Base-by-base conservation (phyloP, 805 yeast species). In the Metschnikowia cubensis region DNA sequence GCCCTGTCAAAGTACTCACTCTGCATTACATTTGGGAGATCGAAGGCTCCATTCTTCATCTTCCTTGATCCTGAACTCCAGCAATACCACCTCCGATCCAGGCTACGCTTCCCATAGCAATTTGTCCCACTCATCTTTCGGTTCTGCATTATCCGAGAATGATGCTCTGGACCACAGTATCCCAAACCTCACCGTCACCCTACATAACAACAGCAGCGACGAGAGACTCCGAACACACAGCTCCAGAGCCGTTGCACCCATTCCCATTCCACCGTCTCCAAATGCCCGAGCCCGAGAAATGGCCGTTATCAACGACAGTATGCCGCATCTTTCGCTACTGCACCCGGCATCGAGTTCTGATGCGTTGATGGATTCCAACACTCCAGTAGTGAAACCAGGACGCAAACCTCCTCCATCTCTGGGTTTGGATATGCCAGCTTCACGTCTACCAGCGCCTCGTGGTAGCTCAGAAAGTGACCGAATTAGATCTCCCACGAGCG, bases 231-330 rank as follows among this genome's bases (percentile, higher is more conserved):
- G 39, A 22, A 17, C 14, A 4, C 17, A 21, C 13, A 17, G 18
- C n/a, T 34, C 38, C 14, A 35, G 22, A 6, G 22, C 31, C 15
- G 41, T 49, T 2, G 58, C 67, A 0, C 71, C 71, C 3, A 65
- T 66, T 2, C 49, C 53, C 1, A 58, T 68, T 6, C 69, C 70
- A 0, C 63, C 59, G 2, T 65, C 70, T 10, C 67, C 64, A 43
- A 58, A 62, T 45, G 66, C 68, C 3, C 57, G 52, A 35, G 68
- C 69, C 3, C 49, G 70, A 43, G 64, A 59, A 17, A 56, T 56
- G 14, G 65, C 62, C 15, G 54, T 52, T 11, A 58, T 59, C 6
- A 61, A 66, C 18, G 59, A 61, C 3, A 41, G 42, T 13, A 21
- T 43, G 64, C 60, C 42, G 50, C 38, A 49, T 14, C 34, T 50